phyloP scores from a whole-genome alignment of 2,329 filamentous ascomycete species.

The Xylaria sp. region DNA sequence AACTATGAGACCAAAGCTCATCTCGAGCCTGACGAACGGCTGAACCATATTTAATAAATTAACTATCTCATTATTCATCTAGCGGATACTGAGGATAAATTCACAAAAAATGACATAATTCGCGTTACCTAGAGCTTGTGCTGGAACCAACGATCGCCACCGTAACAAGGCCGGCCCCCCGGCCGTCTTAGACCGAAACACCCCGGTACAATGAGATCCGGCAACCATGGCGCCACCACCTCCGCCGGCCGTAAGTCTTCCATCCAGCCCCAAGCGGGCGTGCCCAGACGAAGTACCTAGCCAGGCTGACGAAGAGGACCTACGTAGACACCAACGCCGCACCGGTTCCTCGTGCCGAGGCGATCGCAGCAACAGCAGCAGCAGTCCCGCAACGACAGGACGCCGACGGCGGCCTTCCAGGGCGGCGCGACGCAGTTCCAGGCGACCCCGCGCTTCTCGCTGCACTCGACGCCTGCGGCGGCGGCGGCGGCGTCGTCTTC shows the following conservation, averaged over 20 bases:
- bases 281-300: neutral
- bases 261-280: neutral
- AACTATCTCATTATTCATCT: neutral
- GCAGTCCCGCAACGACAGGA: conserved; percentile 30
- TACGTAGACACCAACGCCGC: conserved; percentile 37
- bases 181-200: neutral
- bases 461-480: conserved; percentile 34
- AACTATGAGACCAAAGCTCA: neutral
- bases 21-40: neutral
- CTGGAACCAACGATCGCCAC: neutral
- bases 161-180: neutral
- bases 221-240: conserved; percentile 27
- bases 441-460: conserved; percentile 38
- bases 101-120: neutral
- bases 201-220: neutral
- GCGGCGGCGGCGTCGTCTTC: conserved; percentile 16
- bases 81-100: neutral
- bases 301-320: neutral
- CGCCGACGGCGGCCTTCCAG: conserved; percentile 32
- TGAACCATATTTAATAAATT: neutral
- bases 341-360: conserved; percentile 37
- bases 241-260: conserved; percentile 30
- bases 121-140: neutral
- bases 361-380: conserved; percentile 34
- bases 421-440: conserved; percentile 36